These are phyloP conservation scores for Botrytis medusae DNA, from an alignment of 2,329 filamentous ascomycete genomes.

Conservation along the genomic window DNA sequence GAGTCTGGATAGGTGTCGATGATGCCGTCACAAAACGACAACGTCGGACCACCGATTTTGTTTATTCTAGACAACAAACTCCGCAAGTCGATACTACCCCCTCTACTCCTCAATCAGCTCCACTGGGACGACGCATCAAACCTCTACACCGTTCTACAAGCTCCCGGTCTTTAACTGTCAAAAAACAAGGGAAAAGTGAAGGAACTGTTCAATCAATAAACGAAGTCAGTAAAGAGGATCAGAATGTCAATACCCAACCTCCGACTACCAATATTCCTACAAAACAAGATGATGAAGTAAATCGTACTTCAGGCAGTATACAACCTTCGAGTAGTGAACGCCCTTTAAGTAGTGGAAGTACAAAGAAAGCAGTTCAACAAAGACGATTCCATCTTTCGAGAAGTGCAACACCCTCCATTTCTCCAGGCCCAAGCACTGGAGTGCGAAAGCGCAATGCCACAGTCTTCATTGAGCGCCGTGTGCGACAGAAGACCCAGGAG, in stretches of 20 bases:
- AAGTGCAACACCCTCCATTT: conserved; percentile 38
- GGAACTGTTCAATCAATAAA: not conserved
- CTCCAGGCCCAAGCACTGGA: not conserved
- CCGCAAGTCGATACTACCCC: conserved; percentile 7
- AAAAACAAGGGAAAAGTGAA: not conserved
- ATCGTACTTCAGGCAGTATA: not conserved
- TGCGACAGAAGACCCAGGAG: conserved; percentile 34
- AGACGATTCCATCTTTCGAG: conserved; percentile 58
- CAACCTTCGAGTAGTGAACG: not conserved
- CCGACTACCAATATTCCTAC: not conserved
- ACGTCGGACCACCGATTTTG: conserved; percentile 31
- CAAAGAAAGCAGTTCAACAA: conserved; percentile 37
- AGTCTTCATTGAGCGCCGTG: conserved; percentile 56
- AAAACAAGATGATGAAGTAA: conserved; percentile 2
- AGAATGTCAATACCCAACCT: not conserved
- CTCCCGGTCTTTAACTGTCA: conserved; percentile 20
- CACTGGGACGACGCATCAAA: conserved; percentile 30
- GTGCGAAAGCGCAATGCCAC: conserved; percentile 42
- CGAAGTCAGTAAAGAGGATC: conserved; percentile 3
- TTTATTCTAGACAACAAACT: conserved; percentile 36
- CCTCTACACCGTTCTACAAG: conserved; percentile 26
- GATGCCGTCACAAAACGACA: conserved; percentile 34
- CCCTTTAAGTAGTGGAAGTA: not conserved
- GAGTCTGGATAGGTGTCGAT: conserved; percentile 34
- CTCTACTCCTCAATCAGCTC: conserved; percentile 16